phyloP scores from a whole-genome alignment of 2,329 filamentous ascomycete genomes.

The Apiospora marii region DNA sequence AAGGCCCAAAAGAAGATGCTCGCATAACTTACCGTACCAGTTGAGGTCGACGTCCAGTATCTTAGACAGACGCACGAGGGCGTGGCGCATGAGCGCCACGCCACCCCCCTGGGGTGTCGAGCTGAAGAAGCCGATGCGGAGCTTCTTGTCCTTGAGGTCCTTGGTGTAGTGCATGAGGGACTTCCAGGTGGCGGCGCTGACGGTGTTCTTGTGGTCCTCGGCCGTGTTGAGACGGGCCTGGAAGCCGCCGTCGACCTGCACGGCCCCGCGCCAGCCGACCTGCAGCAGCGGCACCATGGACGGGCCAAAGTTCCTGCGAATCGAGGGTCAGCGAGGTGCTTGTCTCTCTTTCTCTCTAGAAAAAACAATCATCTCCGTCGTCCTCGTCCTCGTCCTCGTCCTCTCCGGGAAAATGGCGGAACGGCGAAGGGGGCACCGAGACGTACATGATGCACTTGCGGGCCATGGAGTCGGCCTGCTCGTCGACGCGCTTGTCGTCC shows the following conservation, averaged over 20 bases:
- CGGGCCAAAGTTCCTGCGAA: conserved; percentile 72
- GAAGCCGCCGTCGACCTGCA: conserved; percentile 74
- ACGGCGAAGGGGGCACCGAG: conserved; percentile 23
- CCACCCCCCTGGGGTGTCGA: conserved; percentile 84
- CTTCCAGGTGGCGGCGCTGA: conserved; percentile 69
- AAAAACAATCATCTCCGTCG: background rate
- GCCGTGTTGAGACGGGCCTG: conserved; percentile 65
- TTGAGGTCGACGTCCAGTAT: conserved; percentile 72
- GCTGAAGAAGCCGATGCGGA: conserved; percentile 80
- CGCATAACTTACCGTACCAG: conserved; percentile 69
- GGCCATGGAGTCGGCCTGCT: conserved; percentile 83
- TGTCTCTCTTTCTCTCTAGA: background rate
- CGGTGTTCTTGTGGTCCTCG: conserved; percentile 67
- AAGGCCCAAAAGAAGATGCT: conserved; percentile 25
- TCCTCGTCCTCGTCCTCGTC: background rate
- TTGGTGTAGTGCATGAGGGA: conserved; percentile 69
- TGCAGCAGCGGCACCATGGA: conserved; percentile 73
- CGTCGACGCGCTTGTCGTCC: conserved; percentile 71
- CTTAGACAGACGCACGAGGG: conserved; percentile 74
- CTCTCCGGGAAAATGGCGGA: background rate
- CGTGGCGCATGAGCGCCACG: conserved; percentile 83
- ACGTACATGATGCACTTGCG: conserved; percentile 78
- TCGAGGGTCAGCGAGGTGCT: conserved; percentile 10
- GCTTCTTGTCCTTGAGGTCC: conserved; percentile 68
- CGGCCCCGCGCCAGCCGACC: conserved; percentile 71